A percentile compares a stretch with the other conserved stretches of the same genome.
These are phyloP conservation scores for Tylopilus subfusipes DNA, from an alignment of 768 basidiomycete species.

Conservation along the genomic window DNA sequence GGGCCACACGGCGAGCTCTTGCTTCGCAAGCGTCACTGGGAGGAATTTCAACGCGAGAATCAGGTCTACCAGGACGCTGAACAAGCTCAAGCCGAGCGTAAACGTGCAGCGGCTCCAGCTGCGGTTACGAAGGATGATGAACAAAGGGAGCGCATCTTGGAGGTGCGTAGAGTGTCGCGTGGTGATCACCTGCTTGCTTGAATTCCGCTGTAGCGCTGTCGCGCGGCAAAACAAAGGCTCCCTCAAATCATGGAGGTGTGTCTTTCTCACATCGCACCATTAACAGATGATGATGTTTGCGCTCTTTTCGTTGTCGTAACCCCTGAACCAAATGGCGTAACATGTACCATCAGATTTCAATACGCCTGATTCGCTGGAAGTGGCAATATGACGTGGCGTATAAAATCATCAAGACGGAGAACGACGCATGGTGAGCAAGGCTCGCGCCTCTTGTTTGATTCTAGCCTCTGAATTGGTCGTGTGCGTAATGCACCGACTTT, in stretches of 20 bases:
- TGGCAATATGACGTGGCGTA: slow-evolving; percentile 8
- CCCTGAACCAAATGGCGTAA: background rate
- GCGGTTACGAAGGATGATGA: background rate
- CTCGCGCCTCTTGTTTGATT: background rate
- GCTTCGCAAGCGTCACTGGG: slow-evolving; percentile 22
- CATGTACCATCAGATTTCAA: slow-evolving; percentile 18
- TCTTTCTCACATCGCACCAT: background rate
- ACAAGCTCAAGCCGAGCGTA: background rate
- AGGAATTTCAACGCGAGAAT: slow-evolving; percentile 2
- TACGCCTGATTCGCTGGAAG: slow-evolving; percentile 29
- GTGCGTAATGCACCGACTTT: background rate
- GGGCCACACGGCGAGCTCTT: slow-evolving; percentile 17
- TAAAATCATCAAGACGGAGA: slow-evolving; percentile 1
- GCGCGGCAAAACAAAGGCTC: background rate
- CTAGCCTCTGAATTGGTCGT: background rate
- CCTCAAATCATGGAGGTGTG: slow-evolving; percentile 18
- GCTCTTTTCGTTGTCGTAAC: background rate
- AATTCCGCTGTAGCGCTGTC: slow-evolving; percentile 5
- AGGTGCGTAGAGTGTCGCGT: background rate
- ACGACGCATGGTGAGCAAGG: slow-evolving; percentile 16
- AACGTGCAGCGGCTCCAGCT: background rate
- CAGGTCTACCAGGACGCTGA: background rate
- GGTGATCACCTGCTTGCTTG: background rate
- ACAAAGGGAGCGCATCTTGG: background rate
- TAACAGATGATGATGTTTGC: background rate